Percentiles rank a stretch among this genome's conserved stretches.
Evolutionary conservation across 2,329 filamentous ascomycete genomes (phyloP).

Genomic region (Samsoniella hepiali): DNA sequence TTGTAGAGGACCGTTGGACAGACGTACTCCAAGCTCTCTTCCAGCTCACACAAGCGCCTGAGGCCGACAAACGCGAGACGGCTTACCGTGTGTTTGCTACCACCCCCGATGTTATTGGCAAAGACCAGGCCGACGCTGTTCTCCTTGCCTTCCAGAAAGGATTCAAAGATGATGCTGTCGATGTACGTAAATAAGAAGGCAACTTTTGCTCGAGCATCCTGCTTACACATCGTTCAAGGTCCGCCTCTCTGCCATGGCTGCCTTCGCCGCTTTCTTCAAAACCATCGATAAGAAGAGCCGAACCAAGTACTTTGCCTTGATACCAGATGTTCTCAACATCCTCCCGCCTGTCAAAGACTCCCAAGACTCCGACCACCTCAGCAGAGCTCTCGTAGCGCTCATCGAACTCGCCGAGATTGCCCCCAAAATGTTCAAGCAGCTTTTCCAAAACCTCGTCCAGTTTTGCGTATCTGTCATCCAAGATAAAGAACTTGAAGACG

Average conservation of each 20-base stretch:
- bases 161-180: conserved; percentile 82
- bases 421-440: conserved; percentile 92
- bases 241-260: conserved; percentile 90
- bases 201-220: conserved; percentile 20
- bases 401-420: conserved; percentile 94
- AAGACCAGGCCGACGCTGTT: conserved; percentile 90
- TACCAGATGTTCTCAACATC: conserved; percentile 91
- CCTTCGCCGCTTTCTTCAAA: conserved; percentile 93
- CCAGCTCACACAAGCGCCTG: conserved; percentile 81
- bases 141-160: conserved; percentile 84
- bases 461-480: conserved; percentile 93
- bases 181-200: conserved; percentile 48
- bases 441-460: conserved; percentile 90
- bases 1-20: conserved; percentile 76
- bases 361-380: conserved; percentile 85
- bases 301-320: conserved; percentile 78
- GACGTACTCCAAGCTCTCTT: conserved; percentile 85
- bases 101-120: conserved; percentile 92
- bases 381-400: conserved; percentile 81
- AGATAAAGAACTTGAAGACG: conserved; percentile 89
- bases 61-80: conserved; percentile 81
- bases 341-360: conserved; percentile 90
- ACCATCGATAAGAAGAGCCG: conserved; percentile 86
- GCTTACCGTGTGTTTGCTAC: conserved; percentile 95
- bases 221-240: conserved; percentile 52